Percentiles rank a stretch among this genome's conserved stretches.
Conservation (phyloP, 2,329 filamentous ascomycete genomes). For the Colletotrichum chrysophilum region DNA sequence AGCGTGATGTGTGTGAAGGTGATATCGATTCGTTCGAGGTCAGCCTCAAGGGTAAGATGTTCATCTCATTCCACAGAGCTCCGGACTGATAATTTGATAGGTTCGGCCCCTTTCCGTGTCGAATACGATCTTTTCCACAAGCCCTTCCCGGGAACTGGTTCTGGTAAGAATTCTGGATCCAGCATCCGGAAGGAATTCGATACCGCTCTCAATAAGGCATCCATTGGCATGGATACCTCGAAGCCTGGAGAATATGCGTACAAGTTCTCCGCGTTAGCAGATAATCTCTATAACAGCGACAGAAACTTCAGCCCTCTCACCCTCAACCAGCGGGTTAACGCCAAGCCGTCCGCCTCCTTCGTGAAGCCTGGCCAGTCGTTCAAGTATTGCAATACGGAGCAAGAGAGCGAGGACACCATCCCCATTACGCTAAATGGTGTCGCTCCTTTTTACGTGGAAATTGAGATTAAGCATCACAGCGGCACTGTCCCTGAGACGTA, state of each 20-base stretch:
- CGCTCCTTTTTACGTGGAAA: constrained; percentile 87
- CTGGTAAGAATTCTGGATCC: background rate
- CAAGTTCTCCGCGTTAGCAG: constrained; percentile 80
- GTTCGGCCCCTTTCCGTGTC: constrained; percentile 72
- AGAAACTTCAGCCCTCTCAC: constrained; percentile 69
- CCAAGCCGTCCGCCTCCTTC: constrained; percentile 83
- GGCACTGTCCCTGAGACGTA: constrained; percentile 81
- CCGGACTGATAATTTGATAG: constrained; percentile 48
- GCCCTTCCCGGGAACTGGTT: constrained; percentile 25
- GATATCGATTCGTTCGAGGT: constrained; percentile 91
- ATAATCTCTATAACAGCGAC: constrained; percentile 84
- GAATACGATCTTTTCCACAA: constrained; percentile 31
- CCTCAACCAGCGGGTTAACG: constrained; percentile 83
- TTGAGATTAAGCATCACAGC: constrained; percentile 92
- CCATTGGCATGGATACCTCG: constrained; percentile 84
- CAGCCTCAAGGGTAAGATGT: constrained; percentile 70
- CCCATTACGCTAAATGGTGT: constrained; percentile 84
- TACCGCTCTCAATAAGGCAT: constrained; percentile 75
- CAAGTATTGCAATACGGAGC: constrained; percentile 90
- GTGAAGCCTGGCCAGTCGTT: constrained; percentile 88
- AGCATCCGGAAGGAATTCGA: constrained; percentile 69
- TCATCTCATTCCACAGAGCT: background rate
- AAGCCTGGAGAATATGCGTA: constrained; percentile 87
- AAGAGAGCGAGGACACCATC: constrained; percentile 82
- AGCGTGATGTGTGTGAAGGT: constrained; percentile 89